Conservation (phyloP, 306 rosid genomes). For the Pyrus communis region DNA sequence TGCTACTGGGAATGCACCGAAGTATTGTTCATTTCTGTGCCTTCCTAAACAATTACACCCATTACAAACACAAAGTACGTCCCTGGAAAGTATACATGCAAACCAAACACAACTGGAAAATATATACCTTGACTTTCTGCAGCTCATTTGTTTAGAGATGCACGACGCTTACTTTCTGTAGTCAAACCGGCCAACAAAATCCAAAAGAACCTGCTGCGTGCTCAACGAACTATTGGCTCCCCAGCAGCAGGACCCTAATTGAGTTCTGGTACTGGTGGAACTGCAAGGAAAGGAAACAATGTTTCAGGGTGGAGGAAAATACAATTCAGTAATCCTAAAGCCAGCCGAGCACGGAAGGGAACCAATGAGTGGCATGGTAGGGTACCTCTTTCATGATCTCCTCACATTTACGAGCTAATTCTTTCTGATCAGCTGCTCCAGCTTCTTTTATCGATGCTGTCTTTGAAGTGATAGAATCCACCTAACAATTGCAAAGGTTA, state of each 20-base stretch:
- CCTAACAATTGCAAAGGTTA: constrained; percentile 36
- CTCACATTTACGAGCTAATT: constrained; percentile 30
- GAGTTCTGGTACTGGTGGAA: constrained; percentile 19
- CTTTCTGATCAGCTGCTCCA: constrained; percentile 36
- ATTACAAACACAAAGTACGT: no score
- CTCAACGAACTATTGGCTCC: neutral
- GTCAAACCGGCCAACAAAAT: neutral
- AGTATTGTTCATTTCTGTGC: no score
- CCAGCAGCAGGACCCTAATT: constrained; percentile 14
- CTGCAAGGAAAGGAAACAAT: constrained; percentile 17
- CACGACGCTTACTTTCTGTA: neutral
- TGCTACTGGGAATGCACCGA: neutral
- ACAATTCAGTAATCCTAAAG: neutral
- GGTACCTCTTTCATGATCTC: constrained; percentile 58
- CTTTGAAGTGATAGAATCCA: constrained; percentile 37
- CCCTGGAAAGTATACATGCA: neutral
- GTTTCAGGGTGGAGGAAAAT: neutral
- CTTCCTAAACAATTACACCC: neutral
- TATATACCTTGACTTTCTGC: neutral
- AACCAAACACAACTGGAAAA: neutral
- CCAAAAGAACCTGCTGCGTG: neutral
- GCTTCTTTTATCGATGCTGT: constrained; percentile 41
- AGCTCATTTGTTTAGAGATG: neutral
- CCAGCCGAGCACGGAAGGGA: neutral
- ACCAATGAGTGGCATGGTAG: neutral